phyloP scores from a whole-genome alignment of 2,329 filamentous ascomycete species.

The Aspergillus caelatus region DNA sequence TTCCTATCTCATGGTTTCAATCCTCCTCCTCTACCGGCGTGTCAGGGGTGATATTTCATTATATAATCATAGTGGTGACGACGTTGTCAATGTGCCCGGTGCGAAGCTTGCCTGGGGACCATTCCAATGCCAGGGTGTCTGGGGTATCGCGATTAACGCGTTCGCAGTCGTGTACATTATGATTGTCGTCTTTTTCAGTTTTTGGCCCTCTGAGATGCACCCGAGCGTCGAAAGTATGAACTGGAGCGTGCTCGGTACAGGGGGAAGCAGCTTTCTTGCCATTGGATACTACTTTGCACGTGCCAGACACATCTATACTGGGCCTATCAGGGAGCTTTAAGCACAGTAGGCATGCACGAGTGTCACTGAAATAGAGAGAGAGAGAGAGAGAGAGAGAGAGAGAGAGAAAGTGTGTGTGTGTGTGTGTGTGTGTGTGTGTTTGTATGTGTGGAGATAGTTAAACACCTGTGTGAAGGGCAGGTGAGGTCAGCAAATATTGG shows the following conservation, averaged over 20 bases:
- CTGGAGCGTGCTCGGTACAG: neutral
- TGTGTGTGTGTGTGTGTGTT: too few relatives aligned
- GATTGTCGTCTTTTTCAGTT: neutral
- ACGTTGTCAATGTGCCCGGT: neutral
- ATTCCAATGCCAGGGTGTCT: neutral
- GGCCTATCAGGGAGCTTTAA: neutral
- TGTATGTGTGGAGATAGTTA: too few relatives aligned
- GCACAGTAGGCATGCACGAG: too few relatives aligned
- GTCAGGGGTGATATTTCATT: neutral
- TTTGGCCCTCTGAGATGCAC: neutral
- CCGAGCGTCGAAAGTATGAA: neutral
- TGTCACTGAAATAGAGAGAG: too few relatives aligned
- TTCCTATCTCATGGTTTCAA: neutral
- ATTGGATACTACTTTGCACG: neutral
- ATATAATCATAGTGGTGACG: neutral
- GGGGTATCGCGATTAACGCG: neutral
- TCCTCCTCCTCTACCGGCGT: neutral
- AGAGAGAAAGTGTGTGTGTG: too few relatives aligned
- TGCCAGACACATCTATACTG: neutral
- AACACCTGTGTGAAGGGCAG: too few relatives aligned
- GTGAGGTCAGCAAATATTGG: too few relatives aligned
- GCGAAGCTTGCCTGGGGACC: neutral
- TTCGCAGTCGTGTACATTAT: neutral
- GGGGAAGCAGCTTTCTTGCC: neutral
- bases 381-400: too few relatives aligned